A percentile compares a stretch with the other conserved stretches of the same genome.
phyloP scores from a whole-genome alignment of 805 yeast species.

The Wickerhamiella azyma region DNA sequence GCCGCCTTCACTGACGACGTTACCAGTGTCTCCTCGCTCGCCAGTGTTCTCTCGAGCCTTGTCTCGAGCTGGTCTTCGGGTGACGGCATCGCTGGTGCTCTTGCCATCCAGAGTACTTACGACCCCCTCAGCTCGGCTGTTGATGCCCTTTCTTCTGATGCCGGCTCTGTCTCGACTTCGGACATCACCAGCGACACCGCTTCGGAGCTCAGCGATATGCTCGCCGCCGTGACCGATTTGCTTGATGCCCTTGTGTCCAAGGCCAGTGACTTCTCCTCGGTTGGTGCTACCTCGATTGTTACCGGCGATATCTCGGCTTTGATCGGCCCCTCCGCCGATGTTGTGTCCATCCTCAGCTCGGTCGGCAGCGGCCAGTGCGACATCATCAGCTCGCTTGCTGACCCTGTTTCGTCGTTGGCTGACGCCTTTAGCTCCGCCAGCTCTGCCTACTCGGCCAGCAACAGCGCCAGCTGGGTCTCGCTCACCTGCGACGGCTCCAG shows the following conservation, averaged over 20 bases:
- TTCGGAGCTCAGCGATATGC: slow-evolving; percentile 9
- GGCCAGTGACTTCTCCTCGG: slow-evolving; percentile 19
- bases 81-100: slow-evolving; percentile 18
- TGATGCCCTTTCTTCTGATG: neutral
- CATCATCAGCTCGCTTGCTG: slow-evolving; percentile 7
- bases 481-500: slow-evolving; percentile 12
- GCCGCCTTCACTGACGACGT: slow-evolving; percentile 10
- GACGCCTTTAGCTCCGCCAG: slow-evolving; percentile 13
- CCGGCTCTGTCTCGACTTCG: slow-evolving; percentile 3
- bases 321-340: slow-evolving; percentile 15
- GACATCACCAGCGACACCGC: slow-evolving; percentile 9
- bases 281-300: slow-evolving; percentile 18
- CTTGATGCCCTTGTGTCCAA: slow-evolving; percentile 17
- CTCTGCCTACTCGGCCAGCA: slow-evolving; percentile 12
- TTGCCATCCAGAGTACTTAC: slow-evolving; percentile 16
- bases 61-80: slow-evolving; percentile 13
- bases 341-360: slow-evolving; percentile 14
- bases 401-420: slow-evolving; percentile 9
- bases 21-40: slow-evolving; percentile 9
- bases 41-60: slow-evolving; percentile 8
- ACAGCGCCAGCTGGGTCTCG: slow-evolving; percentile 7
- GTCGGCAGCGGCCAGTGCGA: slow-evolving; percentile 14
- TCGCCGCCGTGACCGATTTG: slow-evolving; percentile 14
- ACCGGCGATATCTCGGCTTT: slow-evolving; percentile 17
- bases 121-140: slow-evolving; percentile 9